Base-by-base conservation (phyloP, 352 stramenopile species). In the Globisporangium irregulare region DNA sequence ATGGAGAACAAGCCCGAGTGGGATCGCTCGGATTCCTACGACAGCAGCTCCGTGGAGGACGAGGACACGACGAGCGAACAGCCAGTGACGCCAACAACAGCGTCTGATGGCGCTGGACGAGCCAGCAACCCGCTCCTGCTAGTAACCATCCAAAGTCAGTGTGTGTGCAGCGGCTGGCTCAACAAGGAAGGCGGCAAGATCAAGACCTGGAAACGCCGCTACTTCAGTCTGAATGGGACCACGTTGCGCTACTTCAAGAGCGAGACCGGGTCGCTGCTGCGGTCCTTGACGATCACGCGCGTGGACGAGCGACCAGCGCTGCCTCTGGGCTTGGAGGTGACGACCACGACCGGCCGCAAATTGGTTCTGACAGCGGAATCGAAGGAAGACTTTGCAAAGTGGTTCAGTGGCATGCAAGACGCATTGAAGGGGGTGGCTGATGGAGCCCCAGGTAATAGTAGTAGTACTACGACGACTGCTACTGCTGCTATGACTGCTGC, bases 221-320 rank as follows among this genome's bases (percentile, higher is more conserved):
- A 88, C 66, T 95, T 92, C 63, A 91, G 80, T 0, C 73, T 95
- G 3, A 81, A 90, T 18, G 84, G 80, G 2, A 76, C 78, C 24
- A 93, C 76, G 61, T 68, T 95, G 51, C 89, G 80, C 50, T 95
- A 90, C 63, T 95, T 89, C 62, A 93, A 93, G 66, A 90, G 78
- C 51, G 78, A 82, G 27, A 89, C 71, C 51, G 80, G 85, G 0
- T 77, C 80, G 36, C 53, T 91, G 24, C 62, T 93, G 20, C 77
- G 79, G 1, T 81, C 81, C 2, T 75, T 81, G 34, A 74, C 71
- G 18, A 74, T 92, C 55, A 60, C 71, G 1, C 64, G 70, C 36
- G 75, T 92, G 20, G 60, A 68, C 10, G 70, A 80, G 59, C 62
- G 77, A 25, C 68, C 75, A 10, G 70, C 73, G 0, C 54, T 81